Percentiles rank a stretch among this genome's conserved stretches.
Conservation (phyloP, 495 filamentous ascomycete species). For the Glarea lozoyensis region DNA sequence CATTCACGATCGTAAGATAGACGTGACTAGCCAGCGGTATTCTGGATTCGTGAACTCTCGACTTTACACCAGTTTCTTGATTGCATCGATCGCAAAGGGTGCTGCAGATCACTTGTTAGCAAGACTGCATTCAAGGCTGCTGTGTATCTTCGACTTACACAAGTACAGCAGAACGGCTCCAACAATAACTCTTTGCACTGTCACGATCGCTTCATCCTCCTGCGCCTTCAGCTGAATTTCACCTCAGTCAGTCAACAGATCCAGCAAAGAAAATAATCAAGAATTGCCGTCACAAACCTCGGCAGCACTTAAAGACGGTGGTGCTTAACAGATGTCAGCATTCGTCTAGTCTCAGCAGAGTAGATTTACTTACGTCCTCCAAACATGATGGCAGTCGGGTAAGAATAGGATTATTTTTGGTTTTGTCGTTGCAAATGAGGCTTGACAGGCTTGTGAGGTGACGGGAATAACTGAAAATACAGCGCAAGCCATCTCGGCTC, state of each 20-base stretch:
- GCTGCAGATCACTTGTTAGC: constrained; percentile 34
- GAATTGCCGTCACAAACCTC: no score
- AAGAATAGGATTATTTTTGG: background rate
- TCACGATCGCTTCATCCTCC: constrained; percentile 62
- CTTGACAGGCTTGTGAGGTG: background rate
- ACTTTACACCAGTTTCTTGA: constrained; percentile 64
- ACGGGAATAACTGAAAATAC: no score
- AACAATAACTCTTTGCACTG: constrained; percentile 52
- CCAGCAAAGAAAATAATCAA: no score
- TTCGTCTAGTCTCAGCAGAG: background rate
- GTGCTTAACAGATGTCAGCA: constrained; percentile 23
- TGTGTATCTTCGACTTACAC: constrained; percentile 45
- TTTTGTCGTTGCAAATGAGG: background rate
- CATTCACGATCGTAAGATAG: no score
- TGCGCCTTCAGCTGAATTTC: constrained; percentile 49
- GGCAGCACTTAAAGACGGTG: constrained; percentile 39
- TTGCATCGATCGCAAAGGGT: constrained; percentile 72
- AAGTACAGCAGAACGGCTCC: constrained; percentile 68
- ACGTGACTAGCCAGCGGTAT: no score
- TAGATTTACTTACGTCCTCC: constrained; percentile 31
- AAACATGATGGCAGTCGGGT: constrained; percentile 30
- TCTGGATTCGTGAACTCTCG: no score
- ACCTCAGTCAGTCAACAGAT: no score
- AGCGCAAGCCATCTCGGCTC: no score
- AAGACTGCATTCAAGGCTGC: background rate